Conservation (phyloP, 192 early-diverging fungal genomes). For the Geranomyces michiganensis region DNA sequence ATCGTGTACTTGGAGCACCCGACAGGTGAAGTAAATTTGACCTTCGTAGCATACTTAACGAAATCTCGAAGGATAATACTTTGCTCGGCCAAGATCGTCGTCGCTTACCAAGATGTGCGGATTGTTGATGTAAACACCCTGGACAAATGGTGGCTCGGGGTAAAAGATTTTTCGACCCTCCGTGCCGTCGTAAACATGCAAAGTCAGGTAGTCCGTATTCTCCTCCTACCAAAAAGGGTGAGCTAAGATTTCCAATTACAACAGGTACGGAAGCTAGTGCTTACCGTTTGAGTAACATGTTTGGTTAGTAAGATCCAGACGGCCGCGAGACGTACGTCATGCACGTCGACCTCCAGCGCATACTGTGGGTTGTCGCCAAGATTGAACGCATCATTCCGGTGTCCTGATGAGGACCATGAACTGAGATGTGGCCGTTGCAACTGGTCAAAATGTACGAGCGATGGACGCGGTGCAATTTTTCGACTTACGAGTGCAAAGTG, state of each 20-base stretch:
- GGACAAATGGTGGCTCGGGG: slow-evolving; percentile 62
- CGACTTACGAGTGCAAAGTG: slow-evolving; percentile 72
- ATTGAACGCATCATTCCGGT: slow-evolving; percentile 11
- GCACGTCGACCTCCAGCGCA: slow-evolving; percentile 62
- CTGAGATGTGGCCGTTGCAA: no score
- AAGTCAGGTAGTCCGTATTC: slow-evolving; percentile 84
- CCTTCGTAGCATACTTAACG: slow-evolving; percentile 24
- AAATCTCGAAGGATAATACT: slow-evolving; percentile 11
- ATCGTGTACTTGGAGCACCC: slow-evolving; percentile 68
- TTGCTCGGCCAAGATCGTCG: not conserved
- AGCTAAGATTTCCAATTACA: not conserved
- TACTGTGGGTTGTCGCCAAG: slow-evolving; percentile 22
- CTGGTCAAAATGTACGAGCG: not conserved
- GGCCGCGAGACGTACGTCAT: slow-evolving; percentile 48
- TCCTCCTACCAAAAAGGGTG: slow-evolving; percentile 56
- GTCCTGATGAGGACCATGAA: slow-evolving; percentile 38
- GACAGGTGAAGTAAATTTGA: slow-evolving; percentile 61
- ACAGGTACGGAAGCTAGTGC: slow-evolving; percentile 4
- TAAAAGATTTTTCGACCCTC: slow-evolving; percentile 68
- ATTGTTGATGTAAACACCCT: slow-evolving; percentile 86
- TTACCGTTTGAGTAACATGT: slow-evolving; percentile 69
- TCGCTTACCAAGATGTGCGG: slow-evolving; percentile 66
- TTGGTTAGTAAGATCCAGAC: slow-evolving; percentile 85
- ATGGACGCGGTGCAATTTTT: not conserved
- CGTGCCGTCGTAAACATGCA: slow-evolving; percentile 79